A percentile compares a stretch with the other conserved stretches of the same genome.
Conservation (phyloP, 176 grass and related monocot genomes). For the Cenchrus americanus region DNA sequence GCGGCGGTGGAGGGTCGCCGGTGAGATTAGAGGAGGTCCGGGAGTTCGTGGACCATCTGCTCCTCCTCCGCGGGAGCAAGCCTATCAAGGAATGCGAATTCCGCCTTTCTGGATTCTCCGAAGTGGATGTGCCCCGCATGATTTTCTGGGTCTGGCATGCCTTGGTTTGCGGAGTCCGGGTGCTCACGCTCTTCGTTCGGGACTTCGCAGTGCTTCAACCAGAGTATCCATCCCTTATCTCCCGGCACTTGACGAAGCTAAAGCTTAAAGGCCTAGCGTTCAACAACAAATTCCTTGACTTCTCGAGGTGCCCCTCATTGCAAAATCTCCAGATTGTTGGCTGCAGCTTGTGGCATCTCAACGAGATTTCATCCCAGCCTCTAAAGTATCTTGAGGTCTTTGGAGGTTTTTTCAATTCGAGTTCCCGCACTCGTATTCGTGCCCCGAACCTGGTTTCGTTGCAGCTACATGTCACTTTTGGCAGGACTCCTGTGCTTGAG, state of each 20-base stretch:
- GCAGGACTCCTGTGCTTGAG: constrained; percentile 1
- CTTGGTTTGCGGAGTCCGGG: neutral
- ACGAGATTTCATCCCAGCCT: neutral
- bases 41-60: neutral
- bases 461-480: neutral
- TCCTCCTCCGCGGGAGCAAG: neutral
- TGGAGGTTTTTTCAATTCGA: too few relatives aligned
- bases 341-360: rapidly evolving
- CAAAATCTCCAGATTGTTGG: neutral
- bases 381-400: neutral
- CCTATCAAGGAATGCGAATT: neutral
- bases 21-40: neutral
- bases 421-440: neutral
- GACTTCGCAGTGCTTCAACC: too few relatives aligned
- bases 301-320: neutral
- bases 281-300: neutral
- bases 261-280: neutral
- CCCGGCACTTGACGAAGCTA: neutral
- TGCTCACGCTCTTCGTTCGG: neutral
- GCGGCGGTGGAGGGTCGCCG: neutral
- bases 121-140: neutral
- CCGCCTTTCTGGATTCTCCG: too few relatives aligned
- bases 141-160: constrained; percentile 16
- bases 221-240: neutral
- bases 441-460: neutral